These are phyloP conservation scores for Phytophthora pluvialis DNA, from an alignment of 352 stramenopile genomes.

Conservation along the genomic window DNA sequence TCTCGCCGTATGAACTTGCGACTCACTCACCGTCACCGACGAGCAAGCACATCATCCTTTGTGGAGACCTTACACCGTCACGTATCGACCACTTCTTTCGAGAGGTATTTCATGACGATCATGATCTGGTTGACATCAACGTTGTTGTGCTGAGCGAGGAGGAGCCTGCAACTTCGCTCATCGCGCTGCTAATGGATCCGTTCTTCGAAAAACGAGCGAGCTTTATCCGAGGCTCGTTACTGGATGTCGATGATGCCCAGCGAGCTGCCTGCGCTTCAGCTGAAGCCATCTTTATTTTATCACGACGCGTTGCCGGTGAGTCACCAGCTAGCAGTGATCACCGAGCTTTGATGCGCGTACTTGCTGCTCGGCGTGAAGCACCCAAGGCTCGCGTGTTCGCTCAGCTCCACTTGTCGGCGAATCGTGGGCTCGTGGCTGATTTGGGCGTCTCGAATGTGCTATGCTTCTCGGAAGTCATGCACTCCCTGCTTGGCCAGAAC, in stretches of 20 bases:
- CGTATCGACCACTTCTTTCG: slow-evolving; percentile 87
- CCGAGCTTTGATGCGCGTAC: slow-evolving; percentile 74
- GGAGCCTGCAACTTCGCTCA: slow-evolving; percentile 71
- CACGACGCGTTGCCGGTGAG: slow-evolving; percentile 64
- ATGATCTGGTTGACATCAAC: slow-evolving; percentile 82
- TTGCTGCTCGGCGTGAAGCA: slow-evolving; percentile 71
- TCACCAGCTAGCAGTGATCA: slow-evolving; percentile 71
- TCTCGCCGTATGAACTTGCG: slow-evolving; percentile 74
- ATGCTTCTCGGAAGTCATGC: slow-evolving; percentile 83
- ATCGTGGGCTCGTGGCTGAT: slow-evolving; percentile 69
- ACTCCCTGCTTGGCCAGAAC: slow-evolving; percentile 81
- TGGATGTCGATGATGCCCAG: slow-evolving; percentile 79
- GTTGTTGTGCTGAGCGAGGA: slow-evolving; percentile 82
- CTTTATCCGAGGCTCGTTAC: slow-evolving; percentile 80
- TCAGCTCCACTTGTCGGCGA: slow-evolving; percentile 80
- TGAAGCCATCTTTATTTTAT: slow-evolving; percentile 80
- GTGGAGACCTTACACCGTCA: slow-evolving; percentile 77
- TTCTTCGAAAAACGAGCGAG: slow-evolving; percentile 86
- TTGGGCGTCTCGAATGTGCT: slow-evolving; percentile 75
- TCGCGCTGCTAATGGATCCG: slow-evolving; percentile 82
- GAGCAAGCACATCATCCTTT: slow-evolving; percentile 80
- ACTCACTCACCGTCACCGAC: slow-evolving; percentile 59
- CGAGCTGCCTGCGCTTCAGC: slow-evolving; percentile 63
- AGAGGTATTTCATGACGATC: slow-evolving; percentile 87
- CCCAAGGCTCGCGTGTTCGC: slow-evolving; percentile 55